phyloP scores from a whole-genome alignment of 148 eudicot species.

The Rhododendron simsii region DNA sequence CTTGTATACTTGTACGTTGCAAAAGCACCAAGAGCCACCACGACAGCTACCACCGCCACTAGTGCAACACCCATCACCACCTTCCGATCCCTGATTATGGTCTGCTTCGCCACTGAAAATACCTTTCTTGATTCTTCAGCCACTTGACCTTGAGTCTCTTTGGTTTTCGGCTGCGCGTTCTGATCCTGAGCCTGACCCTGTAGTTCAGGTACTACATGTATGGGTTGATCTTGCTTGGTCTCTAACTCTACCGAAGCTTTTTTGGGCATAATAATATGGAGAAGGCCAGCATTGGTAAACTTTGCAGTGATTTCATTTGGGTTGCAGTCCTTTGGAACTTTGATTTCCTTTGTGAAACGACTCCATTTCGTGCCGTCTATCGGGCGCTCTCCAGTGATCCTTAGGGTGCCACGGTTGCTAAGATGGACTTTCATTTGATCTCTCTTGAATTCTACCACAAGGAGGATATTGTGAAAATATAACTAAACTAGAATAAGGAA shows the following conservation, averaged over 20 bases:
- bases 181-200: background rate
- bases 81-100: background rate
- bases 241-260: background rate
- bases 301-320: slow-evolving; percentile 42
- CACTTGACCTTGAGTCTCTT: background rate
- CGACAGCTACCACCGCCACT: background rate
- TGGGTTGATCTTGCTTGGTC: background rate
- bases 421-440: slow-evolving; percentile 56
- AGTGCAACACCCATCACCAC: background rate
- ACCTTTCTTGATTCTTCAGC: no score
- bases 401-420: slow-evolving; percentile 40
- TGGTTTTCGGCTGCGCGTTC: no score
- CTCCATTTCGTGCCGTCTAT: slow-evolving; percentile 19
- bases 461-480: background rate
- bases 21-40: background rate
- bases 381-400: slow-evolving; percentile 52
- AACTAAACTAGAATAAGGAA: no score
- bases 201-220: no score
- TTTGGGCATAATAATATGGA: slow-evolving; percentile 44
- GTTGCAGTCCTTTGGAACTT: slow-evolving; percentile 31
- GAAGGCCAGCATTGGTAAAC: slow-evolving; percentile 27
- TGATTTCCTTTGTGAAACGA: slow-evolving; percentile 46
- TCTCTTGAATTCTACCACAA: slow-evolving; percentile 48
- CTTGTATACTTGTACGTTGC: background rate
- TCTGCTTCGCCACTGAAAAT: background rate